Percentiles rank a stretch among this genome's conserved stretches.
Conservation (phyloP, 2,329 filamentous ascomycete genomes). For the Seiridium cupressi region DNA sequence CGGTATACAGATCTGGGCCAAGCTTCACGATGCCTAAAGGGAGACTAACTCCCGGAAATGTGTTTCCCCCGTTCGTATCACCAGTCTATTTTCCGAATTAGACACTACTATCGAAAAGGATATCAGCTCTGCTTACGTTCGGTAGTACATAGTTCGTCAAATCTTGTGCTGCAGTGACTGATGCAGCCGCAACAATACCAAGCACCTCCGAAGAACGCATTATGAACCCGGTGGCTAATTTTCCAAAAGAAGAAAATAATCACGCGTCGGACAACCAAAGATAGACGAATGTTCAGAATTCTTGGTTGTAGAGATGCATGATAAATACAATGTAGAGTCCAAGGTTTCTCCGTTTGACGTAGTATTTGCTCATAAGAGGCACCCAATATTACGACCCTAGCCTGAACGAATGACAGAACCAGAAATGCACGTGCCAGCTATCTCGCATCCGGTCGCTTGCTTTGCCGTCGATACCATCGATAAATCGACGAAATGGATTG, state of each 20-base stretch:
- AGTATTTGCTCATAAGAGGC: no score
- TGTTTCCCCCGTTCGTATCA: slow-evolving; percentile 44
- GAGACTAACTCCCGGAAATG: slow-evolving; percentile 46
- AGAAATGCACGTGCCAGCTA: not conserved
- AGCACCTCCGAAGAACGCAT: slow-evolving; percentile 15
- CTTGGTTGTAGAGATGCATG: no score
- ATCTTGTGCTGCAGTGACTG: slow-evolving; percentile 12
- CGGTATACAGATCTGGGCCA: slow-evolving; percentile 47
- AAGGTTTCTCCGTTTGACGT: no score
- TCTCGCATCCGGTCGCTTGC: not conserved
- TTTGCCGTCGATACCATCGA: not conserved
- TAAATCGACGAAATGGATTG: not conserved
- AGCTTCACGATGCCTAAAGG: slow-evolving; percentile 49
- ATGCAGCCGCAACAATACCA: slow-evolving; percentile 10
- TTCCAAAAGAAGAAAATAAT: not conserved
- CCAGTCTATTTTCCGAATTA: slow-evolving; percentile 35
- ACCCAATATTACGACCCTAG: not conserved
- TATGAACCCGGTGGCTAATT: not conserved
- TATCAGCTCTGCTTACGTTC: slow-evolving; percentile 14
- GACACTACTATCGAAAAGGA: not conserved
- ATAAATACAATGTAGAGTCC: no score
- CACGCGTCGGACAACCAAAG: not conserved
- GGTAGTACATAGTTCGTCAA: slow-evolving; percentile 20
- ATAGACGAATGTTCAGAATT: not conserved
- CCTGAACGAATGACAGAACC: not conserved